Evolutionary conservation across 257 asterid species (phyloP).

Genomic region (Perilla frutescens): DNA sequence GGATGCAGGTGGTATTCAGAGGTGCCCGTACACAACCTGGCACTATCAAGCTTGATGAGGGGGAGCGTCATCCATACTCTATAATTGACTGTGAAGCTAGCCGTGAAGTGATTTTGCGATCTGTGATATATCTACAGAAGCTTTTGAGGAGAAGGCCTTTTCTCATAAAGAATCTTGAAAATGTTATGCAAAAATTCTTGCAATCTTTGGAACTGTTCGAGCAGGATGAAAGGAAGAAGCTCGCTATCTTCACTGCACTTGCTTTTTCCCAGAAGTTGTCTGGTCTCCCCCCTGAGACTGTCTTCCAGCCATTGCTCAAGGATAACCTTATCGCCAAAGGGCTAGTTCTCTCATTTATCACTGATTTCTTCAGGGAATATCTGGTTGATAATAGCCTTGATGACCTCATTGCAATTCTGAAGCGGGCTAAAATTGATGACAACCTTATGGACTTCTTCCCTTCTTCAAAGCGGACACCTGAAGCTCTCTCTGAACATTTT

Average conservation of each 20-base stretch:
- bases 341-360: constrained; percentile 89
- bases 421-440: constrained; percentile 94
- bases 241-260: constrained; percentile 97
- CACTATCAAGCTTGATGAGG: constrained; percentile 96
- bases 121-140: constrained; percentile 91
- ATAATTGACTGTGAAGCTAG: constrained; percentile 79
- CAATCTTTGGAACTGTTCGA: constrained; percentile 95
- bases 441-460: constrained; percentile 92
- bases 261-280: constrained; percentile 98
- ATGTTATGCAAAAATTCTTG: constrained; percentile 92
- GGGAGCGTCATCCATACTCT: constrained; percentile 93
- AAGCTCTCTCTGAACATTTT: constrained; percentile 91
- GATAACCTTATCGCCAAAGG: constrained; percentile 98
- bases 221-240: constrained; percentile 96
- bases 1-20: constrained; percentile 79
- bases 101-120: constrained; percentile 88
- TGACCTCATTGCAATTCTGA: constrained; percentile 89
- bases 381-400: constrained; percentile 96
- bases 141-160: constrained; percentile 87
- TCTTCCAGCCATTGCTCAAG: constrained; percentile 94
- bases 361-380: constrained; percentile 95
- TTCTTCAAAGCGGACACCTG: constrained; percentile 82
- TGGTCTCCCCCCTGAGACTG: constrained; percentile 98
- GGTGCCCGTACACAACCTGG: constrained; percentile 99
- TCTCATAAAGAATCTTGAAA: constrained; percentile 97